These are phyloP conservation scores for Cercophora newfieldiana DNA, from an alignment of 495 filamentous ascomycete genomes.

Conservation along the genomic window DNA sequence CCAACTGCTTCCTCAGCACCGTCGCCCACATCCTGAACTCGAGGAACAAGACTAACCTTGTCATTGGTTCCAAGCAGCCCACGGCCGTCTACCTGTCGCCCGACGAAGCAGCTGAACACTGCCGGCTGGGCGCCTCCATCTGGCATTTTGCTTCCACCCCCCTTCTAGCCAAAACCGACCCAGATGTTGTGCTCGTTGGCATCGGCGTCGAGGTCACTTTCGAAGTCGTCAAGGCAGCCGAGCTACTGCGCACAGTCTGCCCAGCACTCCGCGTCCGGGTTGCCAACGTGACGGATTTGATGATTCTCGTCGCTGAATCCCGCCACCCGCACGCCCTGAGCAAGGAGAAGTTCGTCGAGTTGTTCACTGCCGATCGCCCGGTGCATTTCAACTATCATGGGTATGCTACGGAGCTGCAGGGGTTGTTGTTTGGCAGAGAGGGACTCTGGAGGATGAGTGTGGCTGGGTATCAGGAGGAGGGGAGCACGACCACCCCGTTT, in stretches of 20 bases:
- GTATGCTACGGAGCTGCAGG: constrained; percentile 62
- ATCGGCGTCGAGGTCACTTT: constrained; percentile 73
- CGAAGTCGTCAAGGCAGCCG: constrained; percentile 66
- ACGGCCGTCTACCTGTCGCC: constrained; percentile 65
- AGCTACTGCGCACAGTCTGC: constrained; percentile 53
- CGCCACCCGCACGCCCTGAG: constrained; percentile 63
- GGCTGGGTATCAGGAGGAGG: constrained; percentile 69
- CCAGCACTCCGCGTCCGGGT: constrained; percentile 62
- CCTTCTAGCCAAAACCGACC: constrained; percentile 31
- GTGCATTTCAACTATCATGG: constrained; percentile 76
- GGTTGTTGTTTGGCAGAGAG: constrained; percentile 62
- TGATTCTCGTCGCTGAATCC: constrained; percentile 63
- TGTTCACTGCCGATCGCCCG: constrained; percentile 62
- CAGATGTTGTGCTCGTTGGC: constrained; percentile 68
- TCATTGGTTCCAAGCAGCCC: constrained; percentile 74
- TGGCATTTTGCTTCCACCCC: constrained; percentile 60
- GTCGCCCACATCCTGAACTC: constrained; percentile 64
- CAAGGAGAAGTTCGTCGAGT: constrained; percentile 52
- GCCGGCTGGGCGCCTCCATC: constrained; percentile 61
- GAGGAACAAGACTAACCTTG: constrained; percentile 68
- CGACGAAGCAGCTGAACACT: constrained; percentile 67
- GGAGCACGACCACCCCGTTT: constrained; percentile 70
- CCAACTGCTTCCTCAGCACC: constrained; percentile 69
- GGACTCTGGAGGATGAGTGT: constrained; percentile 54
- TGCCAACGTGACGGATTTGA: constrained; percentile 72